Evolutionary conservation across 1,284 basidiomycete genomes (phyloP), one percentile per base, ranked within the genome.

Genomic region (Inonotus hispidus): DNA sequence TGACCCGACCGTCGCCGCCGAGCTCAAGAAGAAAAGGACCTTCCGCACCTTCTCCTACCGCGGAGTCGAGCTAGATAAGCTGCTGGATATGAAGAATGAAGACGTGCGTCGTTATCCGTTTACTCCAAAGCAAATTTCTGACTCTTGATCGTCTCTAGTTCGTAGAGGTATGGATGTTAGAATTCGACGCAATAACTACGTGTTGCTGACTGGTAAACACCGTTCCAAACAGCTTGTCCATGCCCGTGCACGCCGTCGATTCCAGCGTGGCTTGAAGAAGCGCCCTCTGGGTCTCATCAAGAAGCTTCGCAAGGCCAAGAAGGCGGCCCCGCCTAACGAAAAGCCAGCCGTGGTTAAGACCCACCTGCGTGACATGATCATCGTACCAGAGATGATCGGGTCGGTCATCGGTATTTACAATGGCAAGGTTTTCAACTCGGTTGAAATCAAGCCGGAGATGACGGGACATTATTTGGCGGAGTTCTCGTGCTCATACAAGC

Each of bases 401-500:
- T 91, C 87, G 69, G 92, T 96, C 66, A 87, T 96, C 68, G 95
- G 94, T 69, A 95, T 97, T 74, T 99, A 99, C 90, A 96, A 95
- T 75, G 95, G 95, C 72, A 95, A 95, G 86, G 88, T 92, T 66
- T 96, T 95, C 85, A 95, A 93, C 83, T 88, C 92, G 56, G 93
- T 98, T 66, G 95, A 98, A 81, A 95, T 99, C 84, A 99, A 97
- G 84, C 95, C 97, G 69, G 97, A 99, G 80, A 98, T 98, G 97
- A 93, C 92, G 67, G 97, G 96, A 67, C 95, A 96, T 86, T 99
- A 99, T 84, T 94, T 99, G 71, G 95, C 83, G 69, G 96, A 99
- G 82, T 89, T 90, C 79, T 90, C 85, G 54, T 91, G 90, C 80
- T 95, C 94, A 67, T 99, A 98, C 92, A 88, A 90, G 77, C 95